These are phyloP conservation scores for Silene coronaria DNA, from an alignment of 179 eudicot species.

Conservation along the genomic window DNA sequence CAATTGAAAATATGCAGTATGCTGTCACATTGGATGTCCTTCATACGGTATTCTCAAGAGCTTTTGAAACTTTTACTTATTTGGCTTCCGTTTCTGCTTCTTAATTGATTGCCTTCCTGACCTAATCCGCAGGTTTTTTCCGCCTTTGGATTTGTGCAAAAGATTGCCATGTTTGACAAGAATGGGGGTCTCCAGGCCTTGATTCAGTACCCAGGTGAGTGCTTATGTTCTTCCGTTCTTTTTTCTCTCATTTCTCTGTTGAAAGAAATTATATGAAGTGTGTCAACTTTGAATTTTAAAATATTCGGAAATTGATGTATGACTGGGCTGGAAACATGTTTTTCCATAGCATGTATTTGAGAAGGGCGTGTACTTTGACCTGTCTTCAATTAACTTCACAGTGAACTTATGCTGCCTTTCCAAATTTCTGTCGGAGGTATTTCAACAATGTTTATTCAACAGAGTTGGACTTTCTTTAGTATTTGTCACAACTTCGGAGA, in stretches of 20 bases:
- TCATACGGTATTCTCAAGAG: slow-evolving; percentile 55
- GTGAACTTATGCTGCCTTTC: no score
- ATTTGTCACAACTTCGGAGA: no score
- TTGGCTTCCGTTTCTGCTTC: not conserved
- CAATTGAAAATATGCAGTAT: slow-evolving; percentile 94
- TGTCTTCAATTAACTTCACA: no score
- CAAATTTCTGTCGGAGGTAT: not conserved
- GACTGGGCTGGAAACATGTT: not conserved
- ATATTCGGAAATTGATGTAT: not conserved
- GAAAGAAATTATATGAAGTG: not conserved
- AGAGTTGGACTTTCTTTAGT: no score
- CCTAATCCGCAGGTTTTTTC: slow-evolving; percentile 63
- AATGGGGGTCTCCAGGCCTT: slow-evolving; percentile 95
- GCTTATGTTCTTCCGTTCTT: not conserved
- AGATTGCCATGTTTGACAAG: slow-evolving; percentile 99
- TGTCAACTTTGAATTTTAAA: no score
- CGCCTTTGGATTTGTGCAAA: slow-evolving; percentile 85
- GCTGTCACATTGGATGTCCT: slow-evolving; percentile 86
- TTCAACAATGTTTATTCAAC: no score
- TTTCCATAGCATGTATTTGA: not conserved
- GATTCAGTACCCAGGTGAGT: slow-evolving; percentile 85
- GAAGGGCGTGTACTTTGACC: not conserved
- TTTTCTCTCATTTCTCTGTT: not conserved
- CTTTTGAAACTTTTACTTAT: not conserved
- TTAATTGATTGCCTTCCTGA: slow-evolving; percentile 8